phyloP scores from a whole-genome alignment of 495 filamentous ascomycete genomes.

The Xylaria castorea region DNA sequence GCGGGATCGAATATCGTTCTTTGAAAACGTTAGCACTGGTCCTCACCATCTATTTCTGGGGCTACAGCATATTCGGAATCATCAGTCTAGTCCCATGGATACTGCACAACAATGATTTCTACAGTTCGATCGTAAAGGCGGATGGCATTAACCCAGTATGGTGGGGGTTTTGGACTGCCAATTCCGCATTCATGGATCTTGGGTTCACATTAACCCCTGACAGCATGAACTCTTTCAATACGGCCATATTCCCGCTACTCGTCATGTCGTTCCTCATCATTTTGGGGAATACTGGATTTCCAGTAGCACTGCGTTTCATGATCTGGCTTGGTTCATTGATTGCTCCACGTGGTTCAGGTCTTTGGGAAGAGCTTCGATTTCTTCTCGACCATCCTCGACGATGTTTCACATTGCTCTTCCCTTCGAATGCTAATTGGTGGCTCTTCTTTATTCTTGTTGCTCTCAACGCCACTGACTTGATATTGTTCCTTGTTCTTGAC shows the following conservation, averaged over 20 bases:
- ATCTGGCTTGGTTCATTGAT: conserved; percentile 77
- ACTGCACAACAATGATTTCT: conserved; percentile 59
- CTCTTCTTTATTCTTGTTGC: conserved; percentile 83
- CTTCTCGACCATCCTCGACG: conserved; percentile 92
- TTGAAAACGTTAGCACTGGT: conserved; percentile 84
- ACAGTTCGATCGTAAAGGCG: conserved; percentile 63
- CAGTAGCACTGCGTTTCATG: conserved; percentile 86
- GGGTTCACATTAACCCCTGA: conserved; percentile 88
- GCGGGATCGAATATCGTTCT: conserved; percentile 92
- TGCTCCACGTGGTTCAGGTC: conserved; percentile 62
- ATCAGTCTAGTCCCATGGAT: conserved; percentile 83
- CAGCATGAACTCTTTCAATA: conserved; percentile 88
- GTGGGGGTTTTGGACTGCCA: conserved; percentile 91
- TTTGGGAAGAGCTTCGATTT: conserved; percentile 90
- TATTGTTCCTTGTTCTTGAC: conserved; percentile 91
- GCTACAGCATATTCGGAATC: conserved; percentile 76
- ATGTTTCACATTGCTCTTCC: conserved; percentile 94
- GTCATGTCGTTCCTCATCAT: conserved; percentile 82
- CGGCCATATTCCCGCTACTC: conserved; percentile 74
- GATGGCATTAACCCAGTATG: conserved; percentile 72
- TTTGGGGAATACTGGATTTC: conserved; percentile 93
- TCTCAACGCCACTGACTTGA: conserved; percentile 81
- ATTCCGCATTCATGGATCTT: conserved; percentile 87
- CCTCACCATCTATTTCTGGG: conserved; percentile 76
- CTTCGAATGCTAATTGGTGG: conserved; percentile 92